These are phyloP conservation scores for Cryptococcus sp. DNA, from an alignment of 1,284 basidiomycete genomes.

Conservation along the genomic window DNA sequence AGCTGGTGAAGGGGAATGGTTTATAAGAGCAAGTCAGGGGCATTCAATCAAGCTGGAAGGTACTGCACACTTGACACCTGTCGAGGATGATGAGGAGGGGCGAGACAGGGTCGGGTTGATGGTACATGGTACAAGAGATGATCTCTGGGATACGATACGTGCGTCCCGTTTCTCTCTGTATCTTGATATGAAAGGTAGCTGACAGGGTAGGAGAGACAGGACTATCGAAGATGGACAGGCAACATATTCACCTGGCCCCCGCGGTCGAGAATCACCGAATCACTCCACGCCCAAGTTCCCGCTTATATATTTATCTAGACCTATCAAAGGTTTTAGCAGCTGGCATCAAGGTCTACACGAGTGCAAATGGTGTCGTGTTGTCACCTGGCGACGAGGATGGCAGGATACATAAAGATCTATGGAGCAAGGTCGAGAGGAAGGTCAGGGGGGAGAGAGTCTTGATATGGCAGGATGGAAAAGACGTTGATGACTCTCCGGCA, in stretches of 20 bases:
- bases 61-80: conserved; percentile 46
- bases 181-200: background rate
- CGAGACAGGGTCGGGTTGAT: conserved; percentile 28
- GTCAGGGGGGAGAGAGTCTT: conserved; percentile 22
- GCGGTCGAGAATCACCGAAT: conserved; percentile 25
- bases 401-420: conserved; percentile 28
- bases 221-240: conserved; percentile 41
- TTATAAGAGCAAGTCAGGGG: conserved; percentile 91
- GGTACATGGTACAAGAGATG: conserved; percentile 46
- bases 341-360: conserved; percentile 41
- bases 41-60: conserved; percentile 78
- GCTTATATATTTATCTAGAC: conserved; percentile 45
- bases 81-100: conserved; percentile 33
- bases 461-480: conserved; percentile 23
- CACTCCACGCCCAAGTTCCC: conserved; percentile 39
- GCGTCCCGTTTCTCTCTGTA: conserved; percentile 11
- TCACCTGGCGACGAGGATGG: conserved; percentile 40
- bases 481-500: conserved; percentile 6
- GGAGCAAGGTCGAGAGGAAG: conserved; percentile 34
- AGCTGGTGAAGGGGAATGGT: conserved; percentile 54
- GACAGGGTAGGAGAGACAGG: conserved; percentile 29
- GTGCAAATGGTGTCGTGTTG: conserved; percentile 45
- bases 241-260: conserved; percentile 48
- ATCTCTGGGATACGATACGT: conserved; percentile 44
- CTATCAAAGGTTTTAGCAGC: conserved; percentile 30